A percentile compares a stretch with the other conserved stretches of the same genome.
phyloP scores from a whole-genome alignment of 495 filamentous ascomycete genomes.

The Lophiotrema nucula region DNA sequence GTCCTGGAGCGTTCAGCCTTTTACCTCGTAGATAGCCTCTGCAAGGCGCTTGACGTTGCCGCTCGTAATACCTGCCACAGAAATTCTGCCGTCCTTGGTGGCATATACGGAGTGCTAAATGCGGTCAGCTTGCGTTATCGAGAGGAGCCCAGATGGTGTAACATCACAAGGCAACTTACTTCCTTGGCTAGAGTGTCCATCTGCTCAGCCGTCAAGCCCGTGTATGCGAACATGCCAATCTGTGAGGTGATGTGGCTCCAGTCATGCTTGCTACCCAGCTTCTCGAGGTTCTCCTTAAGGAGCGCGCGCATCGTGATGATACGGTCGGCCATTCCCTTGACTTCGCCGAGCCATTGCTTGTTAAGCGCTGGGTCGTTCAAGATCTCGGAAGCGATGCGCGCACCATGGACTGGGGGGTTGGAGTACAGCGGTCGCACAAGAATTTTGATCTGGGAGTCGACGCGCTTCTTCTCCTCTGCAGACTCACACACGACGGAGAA shows the following conservation, averaged over 20 bases:
- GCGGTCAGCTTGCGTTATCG: conserved; percentile 13
- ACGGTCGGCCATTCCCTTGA: conserved; percentile 98
- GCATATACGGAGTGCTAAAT: conserved; percentile 89
- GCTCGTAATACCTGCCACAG: conserved; percentile 90
- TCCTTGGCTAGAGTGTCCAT: conserved; percentile 92
- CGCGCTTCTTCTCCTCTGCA: conserved; percentile 88
- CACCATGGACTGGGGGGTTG: conserved; percentile 94
- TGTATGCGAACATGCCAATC: conserved; percentile 99
- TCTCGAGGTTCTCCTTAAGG: conserved; percentile 89
- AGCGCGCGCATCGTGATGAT: conserved; percentile 97
- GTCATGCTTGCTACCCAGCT: conserved; percentile 89
- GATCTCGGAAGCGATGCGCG: conserved; percentile 89
- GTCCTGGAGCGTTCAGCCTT: conserved; percentile 48
- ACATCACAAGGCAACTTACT: conserved; percentile 42
- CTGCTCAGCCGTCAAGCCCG: conserved; percentile 85
- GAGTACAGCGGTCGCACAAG: conserved; percentile 96
- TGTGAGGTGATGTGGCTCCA: conserved; percentile 98
- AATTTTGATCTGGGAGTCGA: conserved; percentile 98
- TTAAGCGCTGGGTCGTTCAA: conserved; percentile 84
- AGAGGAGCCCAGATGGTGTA: background rate
- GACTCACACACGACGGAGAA: conserved; percentile 88
- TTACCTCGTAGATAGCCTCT: conserved; percentile 93
- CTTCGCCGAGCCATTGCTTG: conserved; percentile 91
- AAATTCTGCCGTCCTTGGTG: conserved; percentile 96
- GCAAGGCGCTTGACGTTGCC: conserved; percentile 92